phyloP scores from a whole-genome alignment of 352 stramenopile genomes.

The Phytophthora tubulina region DNA sequence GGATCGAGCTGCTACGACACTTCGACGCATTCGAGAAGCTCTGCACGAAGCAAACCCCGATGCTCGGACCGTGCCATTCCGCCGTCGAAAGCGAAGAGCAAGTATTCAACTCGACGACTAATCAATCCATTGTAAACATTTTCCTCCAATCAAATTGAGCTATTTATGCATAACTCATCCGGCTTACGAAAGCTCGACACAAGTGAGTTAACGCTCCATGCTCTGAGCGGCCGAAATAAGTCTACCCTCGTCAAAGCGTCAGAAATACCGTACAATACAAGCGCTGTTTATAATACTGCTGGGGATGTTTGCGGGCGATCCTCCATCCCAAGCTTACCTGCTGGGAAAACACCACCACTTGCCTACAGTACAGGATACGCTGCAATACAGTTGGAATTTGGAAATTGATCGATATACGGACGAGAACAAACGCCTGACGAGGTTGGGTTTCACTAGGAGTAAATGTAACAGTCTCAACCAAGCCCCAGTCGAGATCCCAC shows the following conservation, averaged over 20 bases:
- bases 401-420: conserved; percentile 28
- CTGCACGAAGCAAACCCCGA: too few species aligned
- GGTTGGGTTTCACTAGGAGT: conserved; percentile 18
- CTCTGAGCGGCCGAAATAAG: conserved; percentile 31
- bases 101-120: too few species aligned
- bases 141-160: too few species aligned
- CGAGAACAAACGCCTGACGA: conserved; percentile 12
- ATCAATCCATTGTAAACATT: too few species aligned
- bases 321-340: conserved; percentile 7
- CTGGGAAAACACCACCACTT: conserved; percentile 27
- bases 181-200: too few species aligned
- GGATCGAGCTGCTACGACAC: too few species aligned
- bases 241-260: neutral
- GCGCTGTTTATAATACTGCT: neutral
- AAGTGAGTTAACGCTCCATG: conserved; percentile 4
- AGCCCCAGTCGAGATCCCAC: conserved; percentile 12
- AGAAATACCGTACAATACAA: neutral
- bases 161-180: too few species aligned
- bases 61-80: too few species aligned
- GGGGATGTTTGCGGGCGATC: conserved; percentile 12
- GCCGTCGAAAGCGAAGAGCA: too few species aligned
- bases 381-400: conserved; percentile 5
- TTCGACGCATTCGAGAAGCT: too few species aligned
- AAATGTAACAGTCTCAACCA: neutral
- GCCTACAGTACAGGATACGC: neutral